phyloP scores from a whole-genome alignment of 2,329 filamentous ascomycete species.

The Fusarium buharicum region DNA sequence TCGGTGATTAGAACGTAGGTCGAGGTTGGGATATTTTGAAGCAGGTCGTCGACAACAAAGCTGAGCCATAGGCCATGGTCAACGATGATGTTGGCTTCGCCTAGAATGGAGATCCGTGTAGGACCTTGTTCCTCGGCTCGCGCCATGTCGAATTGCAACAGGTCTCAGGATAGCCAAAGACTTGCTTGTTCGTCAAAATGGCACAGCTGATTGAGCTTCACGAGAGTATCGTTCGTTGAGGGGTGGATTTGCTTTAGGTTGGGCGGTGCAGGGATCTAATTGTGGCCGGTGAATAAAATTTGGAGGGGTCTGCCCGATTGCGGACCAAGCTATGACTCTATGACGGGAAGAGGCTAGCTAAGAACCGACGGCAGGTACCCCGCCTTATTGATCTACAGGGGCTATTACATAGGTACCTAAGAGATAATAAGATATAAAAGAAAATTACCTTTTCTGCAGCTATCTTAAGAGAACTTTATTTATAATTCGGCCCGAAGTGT shows the following conservation, averaged over 20 bases:
- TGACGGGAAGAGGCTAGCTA: conserved; percentile 15
- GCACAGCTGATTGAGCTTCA: conserved; percentile 7
- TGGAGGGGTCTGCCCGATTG: conserved; percentile 32
- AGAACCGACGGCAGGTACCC: too few species aligned
- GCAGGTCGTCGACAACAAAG: conserved; percentile 83
- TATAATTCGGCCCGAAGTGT: too few species aligned
- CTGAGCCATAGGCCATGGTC: conserved; percentile 90
- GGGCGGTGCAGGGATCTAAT: conserved; percentile 11
- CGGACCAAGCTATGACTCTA: conserved; percentile 29
- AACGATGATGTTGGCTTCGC: conserved; percentile 89
- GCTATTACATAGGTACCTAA: too few species aligned
- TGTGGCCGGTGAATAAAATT: conserved; percentile 26
- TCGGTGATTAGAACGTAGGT: conserved; percentile 98
- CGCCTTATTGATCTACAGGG: too few species aligned
- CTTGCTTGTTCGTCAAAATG: conserved; percentile 19
- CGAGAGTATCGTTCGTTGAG: conserved; percentile 1
- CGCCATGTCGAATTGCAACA: conserved; percentile 41
- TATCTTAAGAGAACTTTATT: too few species aligned
- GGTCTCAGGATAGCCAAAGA: conserved; percentile 8
- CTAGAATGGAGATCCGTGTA: conserved; percentile 80
- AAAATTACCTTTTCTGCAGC: too few species aligned
- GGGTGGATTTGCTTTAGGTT: conserved; percentile 3
- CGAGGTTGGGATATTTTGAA: conserved; percentile 80
- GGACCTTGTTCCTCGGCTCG: conserved; percentile 51
- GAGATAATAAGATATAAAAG: too few species aligned